These are phyloP conservation scores for Trichoderma atrobrunneum DNA, from an alignment of 2,329 filamentous ascomycete genomes.

Conservation along the genomic window DNA sequence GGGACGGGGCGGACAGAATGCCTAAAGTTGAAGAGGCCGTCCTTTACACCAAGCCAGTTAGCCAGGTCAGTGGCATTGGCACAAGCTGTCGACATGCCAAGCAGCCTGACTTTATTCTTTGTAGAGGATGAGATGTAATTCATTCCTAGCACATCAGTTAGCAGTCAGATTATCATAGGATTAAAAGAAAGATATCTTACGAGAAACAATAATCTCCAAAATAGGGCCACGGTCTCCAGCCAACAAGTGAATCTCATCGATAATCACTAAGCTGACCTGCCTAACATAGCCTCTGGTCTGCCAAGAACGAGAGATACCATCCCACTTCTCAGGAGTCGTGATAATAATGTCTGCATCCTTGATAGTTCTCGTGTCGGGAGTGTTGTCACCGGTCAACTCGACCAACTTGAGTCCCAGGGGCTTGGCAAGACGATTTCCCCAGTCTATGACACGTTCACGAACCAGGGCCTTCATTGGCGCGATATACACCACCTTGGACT, in stretches of 20 bases:
- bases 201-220: constrained; percentile 89
- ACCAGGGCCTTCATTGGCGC: constrained; percentile 99
- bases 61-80: constrained; percentile 91
- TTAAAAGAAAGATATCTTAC: constrained; percentile 32
- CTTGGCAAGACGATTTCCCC: constrained; percentile 75
- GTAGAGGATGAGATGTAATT: constrained; percentile 97
- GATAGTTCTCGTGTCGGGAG: constrained; percentile 93
- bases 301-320: constrained; percentile 98
- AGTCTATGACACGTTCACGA: constrained; percentile 92
- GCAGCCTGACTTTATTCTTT: constrained; percentile 79
- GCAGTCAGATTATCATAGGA: too few relatives aligned
- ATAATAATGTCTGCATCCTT: constrained; percentile 96
- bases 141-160: constrained; percentile 63
- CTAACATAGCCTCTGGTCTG: constrained; percentile 95
- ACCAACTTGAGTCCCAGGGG: constrained; percentile 88
- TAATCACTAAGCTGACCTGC: constrained; percentile 93
- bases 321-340: constrained; percentile 99
- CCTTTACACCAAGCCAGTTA: constrained; percentile 96
- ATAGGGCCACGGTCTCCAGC: constrained; percentile 96
- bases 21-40: constrained; percentile 93
- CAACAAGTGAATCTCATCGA: constrained; percentile 97
- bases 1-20: constrained; percentile 97
- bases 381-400: constrained; percentile 95
- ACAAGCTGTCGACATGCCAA: constrained; percentile 99
- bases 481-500: constrained; percentile 97